These are phyloP conservation scores for Penicillium arizonense DNA, from an alignment of 495 filamentous ascomycete genomes.

Conservation along the genomic window DNA sequence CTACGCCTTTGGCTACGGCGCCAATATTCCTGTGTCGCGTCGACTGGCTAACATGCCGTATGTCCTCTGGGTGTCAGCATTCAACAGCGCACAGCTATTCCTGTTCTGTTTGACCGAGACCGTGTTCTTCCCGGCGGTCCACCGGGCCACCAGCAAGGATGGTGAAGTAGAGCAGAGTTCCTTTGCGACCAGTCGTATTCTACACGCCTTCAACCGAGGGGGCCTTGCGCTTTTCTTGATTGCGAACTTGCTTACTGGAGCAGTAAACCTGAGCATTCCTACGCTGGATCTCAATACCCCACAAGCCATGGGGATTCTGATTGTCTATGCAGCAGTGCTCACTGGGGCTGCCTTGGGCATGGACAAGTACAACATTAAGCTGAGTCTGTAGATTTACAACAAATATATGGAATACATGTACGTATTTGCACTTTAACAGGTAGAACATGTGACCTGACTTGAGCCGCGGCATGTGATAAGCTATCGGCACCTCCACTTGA, in stretches of 20 bases:
- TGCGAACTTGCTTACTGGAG: constrained; percentile 85
- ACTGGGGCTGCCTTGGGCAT: constrained; percentile 67
- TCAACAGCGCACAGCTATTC: constrained; percentile 78
- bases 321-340: constrained; percentile 66
- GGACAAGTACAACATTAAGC: constrained; percentile 68
- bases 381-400: constrained; percentile 54
- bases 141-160: constrained; percentile 49
- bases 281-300: constrained; percentile 67
- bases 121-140: constrained; percentile 68
- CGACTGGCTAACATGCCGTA: constrained; percentile 93
- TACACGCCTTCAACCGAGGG: constrained; percentile 84
- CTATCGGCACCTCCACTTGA: background rate
- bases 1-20: constrained; percentile 64
- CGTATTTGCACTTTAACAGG: background rate
- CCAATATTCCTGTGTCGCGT: constrained; percentile 70
- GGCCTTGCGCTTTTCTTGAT: constrained; percentile 83
- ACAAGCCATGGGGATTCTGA: constrained; percentile 69
- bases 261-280: constrained; percentile 80
- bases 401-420: background rate
- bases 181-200: constrained; percentile 72
- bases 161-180: constrained; percentile 55
- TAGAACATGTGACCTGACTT: constrained; percentile 4
- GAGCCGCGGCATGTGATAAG: constrained; percentile 18
- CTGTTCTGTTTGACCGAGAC: constrained; percentile 75
- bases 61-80: constrained; percentile 83